Conservation (phyloP, 192 early-diverging fungal species). For the Podochytrium sp. region DNA sequence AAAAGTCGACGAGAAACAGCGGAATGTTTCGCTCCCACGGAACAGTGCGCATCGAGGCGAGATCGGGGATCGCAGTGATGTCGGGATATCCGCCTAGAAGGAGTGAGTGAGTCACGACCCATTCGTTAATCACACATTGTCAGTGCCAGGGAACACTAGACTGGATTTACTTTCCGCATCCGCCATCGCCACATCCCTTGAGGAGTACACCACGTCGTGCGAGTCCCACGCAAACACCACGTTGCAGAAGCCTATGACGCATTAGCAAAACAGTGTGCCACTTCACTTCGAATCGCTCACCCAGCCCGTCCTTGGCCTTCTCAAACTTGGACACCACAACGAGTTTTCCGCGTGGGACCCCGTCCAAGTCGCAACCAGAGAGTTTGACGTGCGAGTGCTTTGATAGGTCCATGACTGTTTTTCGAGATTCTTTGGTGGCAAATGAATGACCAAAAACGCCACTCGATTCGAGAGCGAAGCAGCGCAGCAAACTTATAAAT, state of each 20-base stretch:
- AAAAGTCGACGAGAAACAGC: slow-evolving; percentile 72
- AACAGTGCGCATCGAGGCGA: slow-evolving; percentile 65
- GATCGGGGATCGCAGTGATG: slow-evolving; percentile 68
- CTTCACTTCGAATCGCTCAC: slow-evolving; percentile 38
- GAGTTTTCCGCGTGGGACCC: slow-evolving; percentile 62
- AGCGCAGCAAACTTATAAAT: no score
- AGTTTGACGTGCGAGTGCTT: slow-evolving; percentile 28
- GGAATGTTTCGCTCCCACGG: slow-evolving; percentile 78
- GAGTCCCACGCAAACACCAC: slow-evolving; percentile 84
- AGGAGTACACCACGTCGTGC: slow-evolving; percentile 68
- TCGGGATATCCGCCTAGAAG: slow-evolving; percentile 56
- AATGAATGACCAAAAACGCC: no score
- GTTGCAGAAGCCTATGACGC: slow-evolving; percentile 67
- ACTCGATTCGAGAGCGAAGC: no score
- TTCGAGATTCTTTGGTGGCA: neutral
- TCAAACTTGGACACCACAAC: slow-evolving; percentile 71
- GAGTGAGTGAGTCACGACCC: neutral
- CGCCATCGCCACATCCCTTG: slow-evolving; percentile 36
- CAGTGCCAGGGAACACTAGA: neutral
- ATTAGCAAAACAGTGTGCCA: neutral
- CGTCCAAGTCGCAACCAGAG: slow-evolving; percentile 34
- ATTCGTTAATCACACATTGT: neutral
- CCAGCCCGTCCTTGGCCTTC: slow-evolving; percentile 68
- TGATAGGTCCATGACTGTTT: neutral
- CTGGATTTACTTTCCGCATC: slow-evolving; percentile 40